Base-by-base conservation (phyloP, 805 yeast genomes). In the Danielozyma ontarioensis region DNA sequence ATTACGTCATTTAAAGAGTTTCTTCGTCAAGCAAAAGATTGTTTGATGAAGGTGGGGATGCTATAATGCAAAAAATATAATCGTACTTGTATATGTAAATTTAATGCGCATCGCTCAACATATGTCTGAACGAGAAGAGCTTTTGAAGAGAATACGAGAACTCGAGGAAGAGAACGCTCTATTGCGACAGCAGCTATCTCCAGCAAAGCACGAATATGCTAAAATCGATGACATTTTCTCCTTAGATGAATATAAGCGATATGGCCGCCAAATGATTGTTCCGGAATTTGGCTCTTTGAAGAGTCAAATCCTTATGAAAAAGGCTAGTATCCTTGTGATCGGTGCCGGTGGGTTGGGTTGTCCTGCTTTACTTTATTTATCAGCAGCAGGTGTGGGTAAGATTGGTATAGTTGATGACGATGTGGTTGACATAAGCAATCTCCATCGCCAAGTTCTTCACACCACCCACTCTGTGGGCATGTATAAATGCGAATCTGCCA, bases 261-360 rank as follows among this genome's bases (percentile, higher is more conserved):
- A 93, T 57, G 97, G 99, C 3, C 72, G 99, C 34, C 98, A 93
- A 51, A 83, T 93, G 90, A 78, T 89, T 17, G 96, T 93, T 2
- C 93, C 95, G 3, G 83, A 76, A 37, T 66, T 88, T 32, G 86
- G 88, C 7, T 53, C 68, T 1, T 39, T 59, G 1, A 32, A 60
- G 3, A 37, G 57, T 2, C 99, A 93, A 53, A 32, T 71, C 5
- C 63, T 59, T 27, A 57, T 93, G 29, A 80, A 78, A 41, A 44
- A 55, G 0, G 37, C 90, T 2, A 73, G 65, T 32, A 74, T 89
- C 0, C 57, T 90, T 17, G 89, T 93, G 0, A 70, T 93, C 5
- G 98, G 99, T 1, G 97, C 97, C 1, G 99, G 98, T 8, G 99
- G 99, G 0, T 66, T 93, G 5, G 97, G 98, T 0, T 82, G 94